phyloP scores from a whole-genome alignment of 768 basidiomycete genomes.

The Psilocybe sp. region DNA sequence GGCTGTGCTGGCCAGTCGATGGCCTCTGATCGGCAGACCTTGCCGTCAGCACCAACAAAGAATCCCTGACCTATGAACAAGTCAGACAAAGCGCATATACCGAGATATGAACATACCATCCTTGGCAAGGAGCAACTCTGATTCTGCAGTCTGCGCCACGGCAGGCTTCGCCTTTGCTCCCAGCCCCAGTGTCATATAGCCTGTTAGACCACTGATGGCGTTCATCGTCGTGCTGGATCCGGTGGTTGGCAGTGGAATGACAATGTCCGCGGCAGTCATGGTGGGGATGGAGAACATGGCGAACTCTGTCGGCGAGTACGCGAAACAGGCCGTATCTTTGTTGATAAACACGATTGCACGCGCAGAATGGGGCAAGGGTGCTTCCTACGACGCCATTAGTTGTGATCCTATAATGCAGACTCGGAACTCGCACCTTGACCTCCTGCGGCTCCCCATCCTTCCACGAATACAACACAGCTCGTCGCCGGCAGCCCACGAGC shows the following conservation, averaged over 20 bases:
- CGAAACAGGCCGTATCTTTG: slow-evolving; percentile 61
- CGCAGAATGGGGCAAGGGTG: slow-evolving; percentile 84
- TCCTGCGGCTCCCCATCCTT: slow-evolving; percentile 79
- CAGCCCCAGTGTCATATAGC: slow-evolving; percentile 83
- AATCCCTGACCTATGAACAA: slow-evolving; percentile 57
- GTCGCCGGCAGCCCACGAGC: slow-evolving; percentile 82
- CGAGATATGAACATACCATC: slow-evolving; percentile 56
- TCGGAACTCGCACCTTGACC: slow-evolving; percentile 46
- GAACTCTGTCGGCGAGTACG: slow-evolving; percentile 77
- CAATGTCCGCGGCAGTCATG: slow-evolving; percentile 55
- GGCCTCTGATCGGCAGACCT: slow-evolving; percentile 40
- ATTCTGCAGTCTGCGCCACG: slow-evolving; percentile 50
- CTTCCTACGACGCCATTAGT: slow-evolving; percentile 53
- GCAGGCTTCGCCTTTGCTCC: slow-evolving; percentile 73
- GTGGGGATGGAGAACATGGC: slow-evolving; percentile 67
- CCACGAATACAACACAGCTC: slow-evolving; percentile 84
- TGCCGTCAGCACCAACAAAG: slow-evolving; percentile 61
- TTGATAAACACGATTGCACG: slow-evolving; percentile 76
- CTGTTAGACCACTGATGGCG: slow-evolving; percentile 75
- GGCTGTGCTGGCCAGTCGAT: slow-evolving; percentile 80
- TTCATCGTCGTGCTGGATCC: slow-evolving; percentile 56
- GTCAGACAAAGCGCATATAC: background rate
- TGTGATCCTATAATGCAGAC: background rate
- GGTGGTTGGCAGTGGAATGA: slow-evolving; percentile 44
- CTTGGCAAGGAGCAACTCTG: slow-evolving; percentile 69